Evolutionary conservation across 768 basidiomycete species (phyloP).

Genomic region (Sporobolomyces roseus): DNA sequence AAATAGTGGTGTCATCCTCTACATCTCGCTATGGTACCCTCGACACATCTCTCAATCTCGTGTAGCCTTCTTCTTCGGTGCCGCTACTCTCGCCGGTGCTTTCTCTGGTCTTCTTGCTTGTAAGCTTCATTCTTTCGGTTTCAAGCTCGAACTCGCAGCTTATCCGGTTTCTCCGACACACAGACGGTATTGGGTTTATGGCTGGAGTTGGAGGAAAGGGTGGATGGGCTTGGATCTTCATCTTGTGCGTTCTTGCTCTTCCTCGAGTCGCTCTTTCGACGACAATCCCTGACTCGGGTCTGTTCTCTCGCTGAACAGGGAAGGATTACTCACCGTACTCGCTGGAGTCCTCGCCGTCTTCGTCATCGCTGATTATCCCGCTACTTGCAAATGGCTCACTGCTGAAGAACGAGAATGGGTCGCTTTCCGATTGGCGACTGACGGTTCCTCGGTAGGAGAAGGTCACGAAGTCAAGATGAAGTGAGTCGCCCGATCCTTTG

Average conservation of each 20-base stretch:
- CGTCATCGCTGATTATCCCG: constrained; percentile 13
- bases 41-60: constrained; percentile 38
- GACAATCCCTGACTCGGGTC: constrained; percentile 3
- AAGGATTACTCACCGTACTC: constrained; percentile 39
- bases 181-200: constrained; percentile 43
- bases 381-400: constrained; percentile 30
- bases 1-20: constrained; percentile 18
- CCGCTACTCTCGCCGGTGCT: constrained; percentile 39
- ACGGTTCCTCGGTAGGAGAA: constrained; percentile 37
- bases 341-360: constrained; percentile 36
- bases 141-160: too few relatives aligned
- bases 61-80: constrained; percentile 43
- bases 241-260: background rate
- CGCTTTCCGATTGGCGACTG: constrained; percentile 38
- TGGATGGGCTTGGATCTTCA: constrained; percentile 42
- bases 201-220: constrained; percentile 37
- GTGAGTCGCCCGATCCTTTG: background rate
- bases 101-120: constrained; percentile 41
- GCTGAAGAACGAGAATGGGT: constrained; percentile 33
- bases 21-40: constrained; percentile 35
- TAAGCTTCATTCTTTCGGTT: too few relatives aligned
- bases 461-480: constrained; percentile 30
- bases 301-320: constrained; percentile 2
- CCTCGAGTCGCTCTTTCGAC: background rate
- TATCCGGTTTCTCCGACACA: too few relatives aligned